Evolutionary conservation across 192 early-diverging fungal species (phyloP).

Genomic region (Dimargaris verticillata): DNA sequence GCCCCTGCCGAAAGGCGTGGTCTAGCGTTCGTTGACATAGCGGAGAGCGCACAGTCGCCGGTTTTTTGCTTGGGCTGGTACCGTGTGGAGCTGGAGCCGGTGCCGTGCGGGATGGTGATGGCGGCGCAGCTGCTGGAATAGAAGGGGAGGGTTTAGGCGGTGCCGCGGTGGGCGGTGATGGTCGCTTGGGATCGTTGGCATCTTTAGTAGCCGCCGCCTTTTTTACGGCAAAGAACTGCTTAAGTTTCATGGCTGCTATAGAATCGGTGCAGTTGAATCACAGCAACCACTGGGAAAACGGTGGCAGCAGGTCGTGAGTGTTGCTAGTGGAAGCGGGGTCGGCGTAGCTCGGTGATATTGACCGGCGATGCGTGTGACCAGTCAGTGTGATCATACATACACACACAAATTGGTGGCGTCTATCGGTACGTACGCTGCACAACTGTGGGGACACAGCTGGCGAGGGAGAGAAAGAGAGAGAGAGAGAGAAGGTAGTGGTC

Average conservation of each 20-base stretch:
- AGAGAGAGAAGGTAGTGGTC: too few relatives aligned
- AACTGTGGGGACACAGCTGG: too few relatives aligned
- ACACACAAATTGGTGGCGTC: neutral
- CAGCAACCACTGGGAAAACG: neutral
- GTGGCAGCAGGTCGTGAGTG: neutral
- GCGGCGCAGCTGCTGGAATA: neutral
- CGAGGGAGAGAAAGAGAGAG: too few relatives aligned
- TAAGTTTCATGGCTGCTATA: conserved; percentile 2
- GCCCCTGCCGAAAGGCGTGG: neutral
- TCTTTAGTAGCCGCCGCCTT: neutral
- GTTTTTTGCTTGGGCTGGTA: neutral
- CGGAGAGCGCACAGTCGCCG: neutral
- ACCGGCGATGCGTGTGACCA: neutral
- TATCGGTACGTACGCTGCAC: too few relatives aligned
- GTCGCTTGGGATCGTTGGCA: neutral
- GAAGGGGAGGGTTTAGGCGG: neutral
- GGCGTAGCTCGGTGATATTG: neutral
- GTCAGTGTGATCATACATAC: neutral
- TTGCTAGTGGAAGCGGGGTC: too few relatives aligned
- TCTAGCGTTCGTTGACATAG: neutral
- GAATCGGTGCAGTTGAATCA: neutral
- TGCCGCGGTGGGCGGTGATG: neutral
- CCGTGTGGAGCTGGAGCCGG: neutral
- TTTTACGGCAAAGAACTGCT: neutral
- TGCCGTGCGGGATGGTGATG: neutral